These are phyloP conservation scores for Penicillium sp. DNA, from an alignment of 2,329 filamentous ascomycete species.

Conservation along the genomic window DNA sequence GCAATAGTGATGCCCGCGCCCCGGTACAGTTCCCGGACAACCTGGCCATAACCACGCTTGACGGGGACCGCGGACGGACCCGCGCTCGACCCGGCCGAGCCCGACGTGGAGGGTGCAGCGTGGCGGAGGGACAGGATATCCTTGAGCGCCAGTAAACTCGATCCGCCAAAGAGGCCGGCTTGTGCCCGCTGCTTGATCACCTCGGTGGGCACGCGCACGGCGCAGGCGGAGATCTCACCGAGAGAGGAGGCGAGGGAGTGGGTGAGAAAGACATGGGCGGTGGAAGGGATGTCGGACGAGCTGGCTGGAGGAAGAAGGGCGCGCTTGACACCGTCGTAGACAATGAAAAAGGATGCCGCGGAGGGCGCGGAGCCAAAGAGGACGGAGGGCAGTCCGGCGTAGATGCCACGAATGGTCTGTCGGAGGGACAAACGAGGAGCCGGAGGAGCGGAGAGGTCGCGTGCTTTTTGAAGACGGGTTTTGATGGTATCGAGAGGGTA, in stretches of 20 bases:
- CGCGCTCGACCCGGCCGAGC: neutral
- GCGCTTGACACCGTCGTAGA: constrained; percentile 72
- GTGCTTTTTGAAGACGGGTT: constrained; percentile 72
- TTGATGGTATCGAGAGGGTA: constrained; percentile 98
- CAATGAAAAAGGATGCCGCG: constrained; percentile 95
- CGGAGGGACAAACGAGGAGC: constrained; percentile 62
- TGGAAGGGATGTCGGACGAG: constrained; percentile 24
- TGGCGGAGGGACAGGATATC: constrained; percentile 58
- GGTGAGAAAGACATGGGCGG: constrained; percentile 38
- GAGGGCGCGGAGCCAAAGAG: constrained; percentile 88
- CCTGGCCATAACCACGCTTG: constrained; percentile 44
- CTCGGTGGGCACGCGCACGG: constrained; percentile 88
- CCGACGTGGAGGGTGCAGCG: constrained; percentile 11
- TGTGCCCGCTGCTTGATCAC: constrained; percentile 97
- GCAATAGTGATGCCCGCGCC: constrained; percentile 91
- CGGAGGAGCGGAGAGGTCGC: constrained; percentile 52
- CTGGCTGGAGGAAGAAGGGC: constrained; percentile 37
- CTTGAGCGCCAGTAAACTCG: constrained; percentile 59
- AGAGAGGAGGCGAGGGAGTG: constrained; percentile 83
- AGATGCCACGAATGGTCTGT: constrained; percentile 86
- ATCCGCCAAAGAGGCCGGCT: constrained; percentile 71
- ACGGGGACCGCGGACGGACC: constrained; percentile 24
- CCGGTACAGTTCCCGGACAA: constrained; percentile 81
- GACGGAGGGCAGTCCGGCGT: constrained; percentile 83
- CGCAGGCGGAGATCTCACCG: constrained; percentile 87